Percentiles rank a stretch among this genome's conserved stretches.
phyloP scores from a whole-genome alignment of 441 rosid species.

The Brassica hybrid region DNA sequence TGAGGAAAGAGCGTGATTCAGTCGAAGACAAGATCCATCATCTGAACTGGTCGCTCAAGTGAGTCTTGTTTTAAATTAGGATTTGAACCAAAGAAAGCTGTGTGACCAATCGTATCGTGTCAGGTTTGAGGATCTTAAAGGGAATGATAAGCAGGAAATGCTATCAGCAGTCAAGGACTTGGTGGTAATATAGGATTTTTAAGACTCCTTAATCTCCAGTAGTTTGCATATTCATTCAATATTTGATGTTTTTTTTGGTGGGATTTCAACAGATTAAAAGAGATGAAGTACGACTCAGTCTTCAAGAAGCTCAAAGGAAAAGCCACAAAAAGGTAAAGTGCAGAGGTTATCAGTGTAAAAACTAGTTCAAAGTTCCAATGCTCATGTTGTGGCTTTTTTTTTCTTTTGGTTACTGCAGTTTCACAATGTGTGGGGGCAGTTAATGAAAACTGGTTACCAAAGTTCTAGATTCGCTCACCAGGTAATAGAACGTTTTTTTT shows the following conservation, averaged over 20 bases:
- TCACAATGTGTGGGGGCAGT: constrained; percentile 97
- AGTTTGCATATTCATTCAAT: constrained; percentile 23
- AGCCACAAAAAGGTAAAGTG: constrained; percentile 74
- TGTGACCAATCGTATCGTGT: constrained; percentile 6
- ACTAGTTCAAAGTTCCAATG: background rate
- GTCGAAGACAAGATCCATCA: constrained; percentile 90
- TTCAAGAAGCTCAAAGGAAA: constrained; percentile 75
- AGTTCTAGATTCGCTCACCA: constrained; percentile 99
- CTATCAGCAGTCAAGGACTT: constrained; percentile 49
- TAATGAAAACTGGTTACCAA: constrained; percentile 98
- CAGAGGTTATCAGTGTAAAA: background rate
- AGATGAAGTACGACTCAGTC: constrained; percentile 59
- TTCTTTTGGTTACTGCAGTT: constrained; percentile 54
- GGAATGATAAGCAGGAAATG: constrained; percentile 54
- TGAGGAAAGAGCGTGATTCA: constrained; percentile 84
- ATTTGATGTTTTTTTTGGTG: constrained; percentile 4
- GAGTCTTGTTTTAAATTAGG: constrained; percentile 37
- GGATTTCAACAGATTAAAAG: constrained; percentile 49
- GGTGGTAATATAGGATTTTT: constrained; percentile 54
- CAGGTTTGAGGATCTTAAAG: constrained; percentile 64
- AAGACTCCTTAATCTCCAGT: background rate
- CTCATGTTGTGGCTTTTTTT: constrained; percentile 1
- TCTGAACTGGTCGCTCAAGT: constrained; percentile 83
- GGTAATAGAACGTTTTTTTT: constrained; percentile 44
- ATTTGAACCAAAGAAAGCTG: background rate